A percentile compares a stretch with the other conserved stretches of the same genome.
Evolutionary conservation across 2,329 filamentous ascomycete species (phyloP).

Genomic region (Fusarium piperis): DNA sequence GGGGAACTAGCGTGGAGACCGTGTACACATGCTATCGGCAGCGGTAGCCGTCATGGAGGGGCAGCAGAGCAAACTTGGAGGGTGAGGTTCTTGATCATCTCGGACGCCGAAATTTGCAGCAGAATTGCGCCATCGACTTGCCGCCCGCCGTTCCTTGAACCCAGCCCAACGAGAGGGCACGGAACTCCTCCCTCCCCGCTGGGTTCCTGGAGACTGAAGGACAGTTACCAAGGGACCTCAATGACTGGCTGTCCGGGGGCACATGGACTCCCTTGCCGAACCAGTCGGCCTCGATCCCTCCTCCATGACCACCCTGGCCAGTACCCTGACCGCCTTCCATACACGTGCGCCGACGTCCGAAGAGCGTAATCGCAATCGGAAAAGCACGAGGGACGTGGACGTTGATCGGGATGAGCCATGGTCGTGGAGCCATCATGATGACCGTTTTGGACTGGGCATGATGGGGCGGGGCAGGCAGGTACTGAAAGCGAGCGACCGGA

Average conservation of each 20-base stretch:
- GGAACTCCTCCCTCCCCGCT: neutral
- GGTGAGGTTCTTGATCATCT: conserved; percentile 11
- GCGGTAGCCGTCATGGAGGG: conserved; percentile 35
- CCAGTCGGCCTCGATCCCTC: conserved; percentile 33
- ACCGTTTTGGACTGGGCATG: conserved; percentile 2
- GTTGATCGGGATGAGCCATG: neutral
- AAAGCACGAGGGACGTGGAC: neutral
- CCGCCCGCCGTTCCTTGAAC: conserved; percentile 19
- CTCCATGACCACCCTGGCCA: conserved; percentile 30
- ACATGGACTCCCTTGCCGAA: conserved; percentile 17
- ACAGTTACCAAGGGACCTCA: neutral
- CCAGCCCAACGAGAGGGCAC: neutral
- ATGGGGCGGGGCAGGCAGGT: conserved; percentile 29
- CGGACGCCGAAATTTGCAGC: conserved; percentile 36
- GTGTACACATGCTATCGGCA: conserved; percentile 33
- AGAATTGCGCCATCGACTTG: conserved; percentile 42
- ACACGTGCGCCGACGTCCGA: conserved; percentile 38
- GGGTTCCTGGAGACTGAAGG: conserved; percentile 15
- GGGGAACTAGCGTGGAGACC: neutral
- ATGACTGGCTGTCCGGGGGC: neutral
- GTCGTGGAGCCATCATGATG: conserved; percentile 23
- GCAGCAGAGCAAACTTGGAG: conserved; percentile 31
- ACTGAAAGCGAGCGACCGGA: neutral
- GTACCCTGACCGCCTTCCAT: conserved; percentile 42
- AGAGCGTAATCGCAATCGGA: conserved; percentile 25